Conservation (phyloP, 495 filamentous ascomycete genomes). For the Hypoxylon lenormandii region DNA sequence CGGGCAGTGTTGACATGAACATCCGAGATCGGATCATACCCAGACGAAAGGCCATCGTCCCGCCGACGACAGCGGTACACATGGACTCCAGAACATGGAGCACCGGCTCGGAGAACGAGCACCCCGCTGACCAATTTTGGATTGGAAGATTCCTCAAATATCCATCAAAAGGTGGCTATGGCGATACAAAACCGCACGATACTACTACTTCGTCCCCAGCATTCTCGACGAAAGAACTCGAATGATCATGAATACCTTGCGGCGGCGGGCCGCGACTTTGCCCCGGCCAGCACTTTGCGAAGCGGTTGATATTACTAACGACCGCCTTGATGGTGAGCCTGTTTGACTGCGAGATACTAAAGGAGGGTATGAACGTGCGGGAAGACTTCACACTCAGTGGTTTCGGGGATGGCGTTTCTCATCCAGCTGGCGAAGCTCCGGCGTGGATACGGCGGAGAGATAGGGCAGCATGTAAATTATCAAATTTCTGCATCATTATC, state of each 20-base stretch:
- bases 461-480: conserved; percentile 4
- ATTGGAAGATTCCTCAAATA: conserved; percentile 47
- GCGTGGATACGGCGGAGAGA: conserved; percentile 30
- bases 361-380: conserved; percentile 25
- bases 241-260: conserved; percentile 55
- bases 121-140: conserved; percentile 50
- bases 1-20: conserved; percentile 40
- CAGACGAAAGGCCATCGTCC: conserved; percentile 31
- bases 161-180: conserved; percentile 2
- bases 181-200: conserved; percentile 2
- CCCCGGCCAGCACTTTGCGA: conserved; percentile 53
- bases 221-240: conserved; percentile 49
- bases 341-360: conserved; percentile 50
- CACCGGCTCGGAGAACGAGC: conserved; percentile 44
- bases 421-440: conserved; percentile 36
- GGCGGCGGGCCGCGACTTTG: conserved; percentile 50
- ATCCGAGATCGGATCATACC: conserved; percentile 47
- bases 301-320: conserved; percentile 49
- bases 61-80: conserved; percentile 45
- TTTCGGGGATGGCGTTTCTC: conserved; percentile 45
- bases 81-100: conserved; percentile 48
- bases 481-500: too few relatives aligned
- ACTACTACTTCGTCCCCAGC: conserved; percentile 17
- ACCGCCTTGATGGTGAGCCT: conserved; percentile 44
- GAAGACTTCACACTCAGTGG: conserved; percentile 44